Evolutionary conservation across 2,329 filamentous ascomycete species (phyloP).

Genomic region (Leptographium galeiforme): DNA sequence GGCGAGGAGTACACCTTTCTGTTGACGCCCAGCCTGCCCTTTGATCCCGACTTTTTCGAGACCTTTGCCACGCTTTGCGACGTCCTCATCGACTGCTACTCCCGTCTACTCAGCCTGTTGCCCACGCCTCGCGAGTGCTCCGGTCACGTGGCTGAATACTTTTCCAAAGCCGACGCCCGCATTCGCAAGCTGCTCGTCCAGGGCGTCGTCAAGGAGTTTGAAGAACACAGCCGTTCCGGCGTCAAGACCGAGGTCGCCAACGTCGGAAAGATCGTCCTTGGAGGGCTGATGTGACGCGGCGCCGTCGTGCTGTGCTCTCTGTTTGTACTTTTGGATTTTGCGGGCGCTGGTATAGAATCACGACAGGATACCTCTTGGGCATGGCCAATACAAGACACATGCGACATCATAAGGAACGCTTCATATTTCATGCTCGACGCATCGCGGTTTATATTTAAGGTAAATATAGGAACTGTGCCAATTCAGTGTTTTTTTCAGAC

Average conservation of each 20-base stretch:
- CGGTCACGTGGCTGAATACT: constrained; percentile 63
- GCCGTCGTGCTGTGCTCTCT: neutral
- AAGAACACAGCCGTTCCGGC: constrained; percentile 65
- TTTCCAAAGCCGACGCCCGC: constrained; percentile 75
- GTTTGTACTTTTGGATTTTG: neutral
- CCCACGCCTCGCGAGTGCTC: constrained; percentile 62
- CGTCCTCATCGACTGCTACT: constrained; percentile 85
- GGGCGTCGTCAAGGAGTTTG: constrained; percentile 81
- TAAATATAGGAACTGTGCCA: too few relatives aligned
- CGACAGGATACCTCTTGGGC: neutral
- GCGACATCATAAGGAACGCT: too few relatives aligned
- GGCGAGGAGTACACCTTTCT: constrained; percentile 83
- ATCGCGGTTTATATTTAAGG: too few relatives aligned
- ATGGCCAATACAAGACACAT: neutral
- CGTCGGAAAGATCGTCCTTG: constrained; percentile 77
- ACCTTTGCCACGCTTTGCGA: constrained; percentile 94
- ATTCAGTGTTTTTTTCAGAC: too few relatives aligned
- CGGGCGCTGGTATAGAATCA: neutral
- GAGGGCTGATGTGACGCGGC: constrained; percentile 55
- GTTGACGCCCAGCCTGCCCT: constrained; percentile 82
- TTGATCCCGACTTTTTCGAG: constrained; percentile 94
- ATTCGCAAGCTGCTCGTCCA: constrained; percentile 82
- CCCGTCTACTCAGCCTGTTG: constrained; percentile 60
- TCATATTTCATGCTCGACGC: too few relatives aligned
- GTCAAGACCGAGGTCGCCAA: constrained; percentile 70